Conservation (phyloP, 2,329 filamentous ascomycete genomes). For the Thelonectria rubi region DNA sequence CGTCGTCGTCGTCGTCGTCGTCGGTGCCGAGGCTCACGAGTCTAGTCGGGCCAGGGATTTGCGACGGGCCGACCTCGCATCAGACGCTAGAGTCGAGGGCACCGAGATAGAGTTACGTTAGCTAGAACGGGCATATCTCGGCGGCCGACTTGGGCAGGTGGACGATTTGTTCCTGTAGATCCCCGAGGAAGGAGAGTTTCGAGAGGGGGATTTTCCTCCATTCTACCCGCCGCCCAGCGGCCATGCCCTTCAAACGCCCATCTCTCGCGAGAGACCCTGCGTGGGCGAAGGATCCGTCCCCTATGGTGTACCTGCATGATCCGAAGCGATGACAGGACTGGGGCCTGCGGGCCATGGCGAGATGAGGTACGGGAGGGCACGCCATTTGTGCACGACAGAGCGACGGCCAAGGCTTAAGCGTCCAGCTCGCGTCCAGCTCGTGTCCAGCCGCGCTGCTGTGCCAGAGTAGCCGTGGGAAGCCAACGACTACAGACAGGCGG, state of each 20-base stretch:
- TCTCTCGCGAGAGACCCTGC: neutral
- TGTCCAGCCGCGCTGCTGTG: neutral
- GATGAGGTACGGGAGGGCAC: slow-evolving; percentile 34
- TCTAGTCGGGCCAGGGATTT: slow-evolving; percentile 1
- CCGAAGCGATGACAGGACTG: slow-evolving; percentile 32
- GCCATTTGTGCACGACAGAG: slow-evolving; percentile 35
- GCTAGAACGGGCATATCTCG: slow-evolving; percentile 21
- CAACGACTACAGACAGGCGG: neutral
- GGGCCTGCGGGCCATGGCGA: slow-evolving; percentile 32
- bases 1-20: neutral
- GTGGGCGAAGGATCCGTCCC: slow-evolving; percentile 8
- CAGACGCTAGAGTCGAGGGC: neutral
- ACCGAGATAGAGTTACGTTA: slow-evolving; percentile 15
- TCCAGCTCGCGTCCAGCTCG: slow-evolving; percentile 10
- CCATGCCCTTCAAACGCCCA: neutral
- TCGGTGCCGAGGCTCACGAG: slow-evolving; percentile 6
- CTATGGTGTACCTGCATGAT: slow-evolving; percentile 36
- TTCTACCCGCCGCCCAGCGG: neutral
- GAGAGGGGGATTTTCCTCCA: neutral
- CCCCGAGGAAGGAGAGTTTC: neutral
- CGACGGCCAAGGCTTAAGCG: slow-evolving; percentile 11
- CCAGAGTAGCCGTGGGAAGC: neutral
- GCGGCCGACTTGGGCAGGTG: slow-evolving; percentile 19
- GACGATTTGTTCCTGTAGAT: slow-evolving; percentile 14
- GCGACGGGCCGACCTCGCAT: slow-evolving; percentile 1